Evolutionary conservation across 768 basidiomycete species (phyloP), one percentile per base, ranked within the genome.

Genomic region (Boletus bicolor): DNA sequence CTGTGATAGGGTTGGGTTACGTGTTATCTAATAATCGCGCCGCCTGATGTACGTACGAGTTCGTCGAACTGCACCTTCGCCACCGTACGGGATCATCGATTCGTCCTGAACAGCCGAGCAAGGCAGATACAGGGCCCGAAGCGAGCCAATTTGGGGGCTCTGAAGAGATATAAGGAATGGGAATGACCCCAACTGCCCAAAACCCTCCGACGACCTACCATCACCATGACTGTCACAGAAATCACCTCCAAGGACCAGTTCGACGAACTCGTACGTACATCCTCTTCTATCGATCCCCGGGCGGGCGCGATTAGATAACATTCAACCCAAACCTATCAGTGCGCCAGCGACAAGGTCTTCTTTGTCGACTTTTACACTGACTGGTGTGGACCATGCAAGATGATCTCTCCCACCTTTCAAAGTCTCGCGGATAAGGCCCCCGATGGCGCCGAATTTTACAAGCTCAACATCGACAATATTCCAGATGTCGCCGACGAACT

Each of bases 381-480:
- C 0, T 64, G 64, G 64, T 66, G 64, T 58, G 59, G 53, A 21
- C 64, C 64, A 5, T 66, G 64, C 49, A 57, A 1, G 15, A 0
- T 3, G 0, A 66, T 66, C 5, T 64, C 64, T 0, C 70, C 68
- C 12, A 0, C 2, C 0, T 70, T 68, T 15, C 30, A 60, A 3
- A 0, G 7, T 1, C 30, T 55, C 5, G 53, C 56, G 0, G 0
- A 17, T 1, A 12, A 57, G 12, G 55, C 64, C 4, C 57, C 54
- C 41, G 51, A 63, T 1, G 66, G 59, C 8, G 64, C 85, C 56
- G 75, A 74, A 17, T 91, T 87, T 73, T 86, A 83, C 78, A 91
- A 88, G 69, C 79, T 90, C 56, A 83, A 92, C 59, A 79, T 88
- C 24, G 89, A 92, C 62, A 71, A 72, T 6, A 76, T 79, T 45